Evolutionary conservation across 192 early-diverging fungal species (phyloP).

Genomic region (Linnemannia zychae): DNA sequence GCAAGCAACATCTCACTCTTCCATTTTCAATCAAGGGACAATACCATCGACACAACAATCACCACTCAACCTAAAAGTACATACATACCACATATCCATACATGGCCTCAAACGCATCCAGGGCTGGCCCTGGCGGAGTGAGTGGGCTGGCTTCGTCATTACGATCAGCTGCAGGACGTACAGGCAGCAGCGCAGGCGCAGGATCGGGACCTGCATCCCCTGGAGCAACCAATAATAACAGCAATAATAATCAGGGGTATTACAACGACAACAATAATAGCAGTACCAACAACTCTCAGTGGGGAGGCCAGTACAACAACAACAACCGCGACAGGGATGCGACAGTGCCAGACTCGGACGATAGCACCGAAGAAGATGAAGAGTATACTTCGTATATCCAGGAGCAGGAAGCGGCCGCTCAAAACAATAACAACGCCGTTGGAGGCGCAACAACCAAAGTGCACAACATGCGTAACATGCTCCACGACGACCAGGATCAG

Average conservation of each 20-base stretch:
- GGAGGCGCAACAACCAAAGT: not conserved
- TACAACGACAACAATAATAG: constrained; percentile 1
- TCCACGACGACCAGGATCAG: constrained; percentile 19
- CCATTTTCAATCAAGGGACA: not conserved
- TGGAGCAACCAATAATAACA: constrained; percentile 5
- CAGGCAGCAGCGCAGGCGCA: not conserved
- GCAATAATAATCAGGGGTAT: constrained; percentile 10
- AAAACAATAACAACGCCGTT: not conserved
- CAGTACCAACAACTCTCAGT: not conserved
- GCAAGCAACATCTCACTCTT: not conserved
- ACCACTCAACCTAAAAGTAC: not conserved
- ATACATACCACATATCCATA: not conserved
- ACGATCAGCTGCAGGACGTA: constrained; percentile 30
- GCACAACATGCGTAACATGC: constrained; percentile 21
- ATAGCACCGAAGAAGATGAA: constrained; percentile 55
- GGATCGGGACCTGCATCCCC: constrained; percentile 1
- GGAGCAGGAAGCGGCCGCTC: constrained; percentile 20
- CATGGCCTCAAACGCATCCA: constrained; percentile 23
- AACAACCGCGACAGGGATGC: constrained; percentile 14
- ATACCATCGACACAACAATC: not conserved
- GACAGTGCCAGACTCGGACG: constrained; percentile 36
- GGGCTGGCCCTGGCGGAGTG: constrained; percentile 40
- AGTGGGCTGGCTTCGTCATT: constrained; percentile 49
- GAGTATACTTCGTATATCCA: constrained; percentile 46
- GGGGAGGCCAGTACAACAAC: not conserved